Evolutionary conservation across 1,284 basidiomycete species (phyloP).

Genomic region (Trichosporon coremiiforme): DNA sequence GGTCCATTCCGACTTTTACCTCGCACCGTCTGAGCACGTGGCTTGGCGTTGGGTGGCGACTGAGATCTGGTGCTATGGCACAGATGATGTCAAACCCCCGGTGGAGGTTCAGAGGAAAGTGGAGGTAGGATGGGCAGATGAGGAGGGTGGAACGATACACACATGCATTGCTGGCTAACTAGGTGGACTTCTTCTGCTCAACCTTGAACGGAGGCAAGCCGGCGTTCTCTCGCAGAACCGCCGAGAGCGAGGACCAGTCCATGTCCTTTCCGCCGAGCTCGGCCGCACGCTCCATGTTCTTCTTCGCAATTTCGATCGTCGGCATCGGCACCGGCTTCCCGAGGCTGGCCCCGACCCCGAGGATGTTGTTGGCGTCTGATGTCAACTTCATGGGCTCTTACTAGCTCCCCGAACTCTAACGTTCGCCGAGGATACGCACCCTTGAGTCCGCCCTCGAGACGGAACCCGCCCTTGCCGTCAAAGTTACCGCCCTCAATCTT

Average conservation of each 20-base stretch:
- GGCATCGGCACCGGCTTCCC: slow-evolving; percentile 38
- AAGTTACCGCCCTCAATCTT: slow-evolving; percentile 47
- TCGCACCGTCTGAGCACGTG: slow-evolving; percentile 7
- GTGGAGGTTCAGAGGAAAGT: not conserved
- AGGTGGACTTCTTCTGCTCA: slow-evolving; percentile 19
- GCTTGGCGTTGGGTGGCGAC: slow-evolving; percentile 16
- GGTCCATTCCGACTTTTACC: not conserved
- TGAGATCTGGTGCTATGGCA: not conserved
- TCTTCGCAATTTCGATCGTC: slow-evolving; percentile 36
- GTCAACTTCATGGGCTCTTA: not conserved
- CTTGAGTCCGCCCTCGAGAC: slow-evolving; percentile 45
- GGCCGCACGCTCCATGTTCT: slow-evolving; percentile 38
- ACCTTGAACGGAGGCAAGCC: slow-evolving; percentile 34
- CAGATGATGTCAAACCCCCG: not conserved
- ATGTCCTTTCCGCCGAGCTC: slow-evolving; percentile 36
- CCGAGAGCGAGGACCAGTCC: slow-evolving; percentile 39
- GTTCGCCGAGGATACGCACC: slow-evolving; percentile 32
- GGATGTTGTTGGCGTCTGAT: slow-evolving; percentile 32
- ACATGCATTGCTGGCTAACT: no score
- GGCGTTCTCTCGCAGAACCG: slow-evolving; percentile 35
- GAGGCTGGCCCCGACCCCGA: slow-evolving; percentile 32
- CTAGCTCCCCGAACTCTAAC: not conserved
- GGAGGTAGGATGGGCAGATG: not conserved
- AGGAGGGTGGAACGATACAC: not conserved
- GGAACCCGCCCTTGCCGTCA: slow-evolving; percentile 39